Evolutionary conservation across 352 stramenopile species (phyloP), one percentile per base, ranked within the genome.

Genomic region (Pseudoperonospora humuli): DNA sequence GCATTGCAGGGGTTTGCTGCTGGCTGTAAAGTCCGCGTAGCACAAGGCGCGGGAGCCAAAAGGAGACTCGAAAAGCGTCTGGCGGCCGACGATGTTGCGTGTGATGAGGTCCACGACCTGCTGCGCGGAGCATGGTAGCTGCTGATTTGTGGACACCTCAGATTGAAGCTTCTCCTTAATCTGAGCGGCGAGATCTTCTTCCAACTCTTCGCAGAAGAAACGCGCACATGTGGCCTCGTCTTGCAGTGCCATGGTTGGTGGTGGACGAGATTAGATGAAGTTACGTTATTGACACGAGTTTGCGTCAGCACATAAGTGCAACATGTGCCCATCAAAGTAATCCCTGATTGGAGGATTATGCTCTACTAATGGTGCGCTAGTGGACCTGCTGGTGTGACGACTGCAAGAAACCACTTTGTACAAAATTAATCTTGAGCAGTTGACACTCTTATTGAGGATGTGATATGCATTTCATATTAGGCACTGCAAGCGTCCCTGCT

Each of bases 21-120:
- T 96, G 32, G 94, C 95, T 10, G 93, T 98, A 42, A 94, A 97
- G 73, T 98, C 95, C 5, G 83, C 92, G 58, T 98, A 98, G 28
- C 95, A 74, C 18, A 97, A 50, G 2, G 80, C 84, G 13, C 64
- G 68, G 10, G 46, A 13, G 15, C 84, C 83, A 50, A 83, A 95
- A 7, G 86, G 84, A 8, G 70, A 64, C 20, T 74, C 65, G 39
- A 86, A 81, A 7, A 78, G 54, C 41, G 51, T 58, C 15, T 49
- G 56, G 14, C 53, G 50, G 28, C 75, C 75, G 14, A 85, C 59
- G 28, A 86, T 46, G 39, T 76, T 75, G 19, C 47, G 23, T 11
- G 52, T n/a, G 19, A 85, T 64, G 41, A 68, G 57, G 11, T 42
- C 20, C 20, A 80, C 53, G 14, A 70, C 23, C 5, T 58, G 11